phyloP scores from a whole-genome alignment of 257 asterid genomes.

The Anisodus tanguticus region DNA sequence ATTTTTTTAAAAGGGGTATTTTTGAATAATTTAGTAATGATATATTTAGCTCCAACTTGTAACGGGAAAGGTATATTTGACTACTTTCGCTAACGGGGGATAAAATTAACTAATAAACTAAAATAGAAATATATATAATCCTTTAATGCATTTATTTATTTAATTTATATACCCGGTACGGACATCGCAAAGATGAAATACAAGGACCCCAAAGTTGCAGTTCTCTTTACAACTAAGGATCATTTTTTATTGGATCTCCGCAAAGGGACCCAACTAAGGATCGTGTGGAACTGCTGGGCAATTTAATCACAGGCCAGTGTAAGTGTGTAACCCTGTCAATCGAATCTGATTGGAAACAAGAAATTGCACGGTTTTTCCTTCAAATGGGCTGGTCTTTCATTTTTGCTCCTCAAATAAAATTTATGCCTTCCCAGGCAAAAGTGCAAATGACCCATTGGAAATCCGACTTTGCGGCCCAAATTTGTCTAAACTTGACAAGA shows the following conservation, averaged over 20 bases:
- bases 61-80: too few relatives aligned
- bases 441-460: background rate
- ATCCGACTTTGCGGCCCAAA: slow-evolving; percentile 33
- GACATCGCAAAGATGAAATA: background rate
- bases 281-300: slow-evolving; percentile 25
- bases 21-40: too few relatives aligned
- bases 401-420: too few relatives aligned
- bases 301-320: slow-evolving; percentile 29
- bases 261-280: background rate
- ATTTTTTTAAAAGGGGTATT: too few relatives aligned
- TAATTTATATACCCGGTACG: background rate
- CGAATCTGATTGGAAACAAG: slow-evolving; percentile 30
- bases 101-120: too few relatives aligned
- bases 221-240: background rate
- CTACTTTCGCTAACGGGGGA: too few relatives aligned
- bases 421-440: too few relatives aligned
- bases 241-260: too few relatives aligned
- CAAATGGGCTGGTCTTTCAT: too few relatives aligned
- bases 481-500: slow-evolving; percentile 38
- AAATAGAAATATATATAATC: too few relatives aligned
- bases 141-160: background rate
- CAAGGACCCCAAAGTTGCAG: background rate
- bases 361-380: too few relatives aligned
- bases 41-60: too few relatives aligned
- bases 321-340: slow-evolving; percentile 30